Percentiles rank a stretch among this genome's conserved stretches.
Conservation (phyloP, 2,329 filamentous ascomycete genomes). For the Pseudocercospora ulei region DNA sequence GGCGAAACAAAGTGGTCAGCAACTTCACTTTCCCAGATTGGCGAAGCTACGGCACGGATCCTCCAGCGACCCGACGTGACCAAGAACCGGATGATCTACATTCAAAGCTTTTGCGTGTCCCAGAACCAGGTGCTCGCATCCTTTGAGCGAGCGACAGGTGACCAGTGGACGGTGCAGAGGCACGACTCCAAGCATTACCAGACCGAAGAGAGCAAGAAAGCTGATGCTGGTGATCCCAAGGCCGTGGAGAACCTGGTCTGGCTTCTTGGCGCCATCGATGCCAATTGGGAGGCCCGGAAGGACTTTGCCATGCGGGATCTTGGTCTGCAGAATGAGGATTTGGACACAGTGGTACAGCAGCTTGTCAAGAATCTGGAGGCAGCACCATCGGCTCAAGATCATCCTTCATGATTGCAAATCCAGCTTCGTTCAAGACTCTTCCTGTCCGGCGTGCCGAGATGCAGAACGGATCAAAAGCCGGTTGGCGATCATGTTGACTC, state of each 20-base stretch:
- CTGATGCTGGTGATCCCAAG: slow-evolving; percentile 33
- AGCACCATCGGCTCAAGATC: background rate
- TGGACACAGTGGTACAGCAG: slow-evolving; percentile 35
- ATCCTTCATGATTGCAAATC: background rate
- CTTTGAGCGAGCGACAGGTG: slow-evolving; percentile 46
- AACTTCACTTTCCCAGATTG: slow-evolving; percentile 47
- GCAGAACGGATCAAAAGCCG: slow-evolving; percentile 4
- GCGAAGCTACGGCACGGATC: slow-evolving; percentile 44
- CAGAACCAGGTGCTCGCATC: slow-evolving; percentile 50
- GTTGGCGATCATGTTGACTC: background rate
- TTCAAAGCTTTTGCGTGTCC: slow-evolving; percentile 49
- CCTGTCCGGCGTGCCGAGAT: slow-evolving; percentile 7
- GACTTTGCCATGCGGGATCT: slow-evolving; percentile 37
- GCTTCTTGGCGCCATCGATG: slow-evolving; percentile 29
- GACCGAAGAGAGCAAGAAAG: slow-evolving; percentile 32
- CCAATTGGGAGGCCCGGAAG: slow-evolving; percentile 32
- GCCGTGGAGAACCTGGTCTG: slow-evolving; percentile 31
- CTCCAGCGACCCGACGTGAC: slow-evolving; percentile 45
- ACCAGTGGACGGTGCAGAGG: slow-evolving; percentile 44
- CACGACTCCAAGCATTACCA: slow-evolving; percentile 32
- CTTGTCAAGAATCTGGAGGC: slow-evolving; percentile 25
- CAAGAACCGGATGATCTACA: slow-evolving; percentile 49
- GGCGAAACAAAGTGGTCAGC: slow-evolving; percentile 47
- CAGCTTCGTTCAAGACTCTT: slow-evolving; percentile 2
- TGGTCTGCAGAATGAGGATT: slow-evolving; percentile 36